Conservation (phyloP, 345 rosid species). For the Lumnitzera littorea region DNA sequence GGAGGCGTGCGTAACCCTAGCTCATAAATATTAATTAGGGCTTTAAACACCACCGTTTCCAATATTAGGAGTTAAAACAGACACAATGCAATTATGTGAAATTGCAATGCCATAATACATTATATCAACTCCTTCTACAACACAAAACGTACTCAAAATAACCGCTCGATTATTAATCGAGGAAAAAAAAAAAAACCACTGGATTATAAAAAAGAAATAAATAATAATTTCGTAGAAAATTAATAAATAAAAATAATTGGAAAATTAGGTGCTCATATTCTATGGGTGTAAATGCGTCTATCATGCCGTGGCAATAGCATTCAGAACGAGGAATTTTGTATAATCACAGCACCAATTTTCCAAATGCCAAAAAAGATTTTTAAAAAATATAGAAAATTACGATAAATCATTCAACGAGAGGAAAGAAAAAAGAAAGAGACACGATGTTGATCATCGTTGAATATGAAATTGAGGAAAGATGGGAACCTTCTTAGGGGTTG, state of each 20-base stretch:
- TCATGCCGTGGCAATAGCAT: conserved; percentile 21
- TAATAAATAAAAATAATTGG: neutral
- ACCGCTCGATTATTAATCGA: neutral
- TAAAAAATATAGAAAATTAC: too few species aligned
- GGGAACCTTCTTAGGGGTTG: too few species aligned
- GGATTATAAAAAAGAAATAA: too few species aligned
- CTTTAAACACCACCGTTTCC: conserved; percentile 32
- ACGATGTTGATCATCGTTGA: too few species aligned
- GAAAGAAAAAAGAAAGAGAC: too few species aligned
- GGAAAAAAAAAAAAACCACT: neutral
- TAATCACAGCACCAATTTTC: conserved; percentile 16
- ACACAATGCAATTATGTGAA: conserved; percentile 12
- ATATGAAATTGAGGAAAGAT: too few species aligned
- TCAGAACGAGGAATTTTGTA: conserved; percentile 25
- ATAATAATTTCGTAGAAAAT: neutral
- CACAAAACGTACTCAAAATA: neutral
- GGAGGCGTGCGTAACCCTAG: conserved; percentile 35
- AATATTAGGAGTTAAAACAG: conserved; percentile 11
- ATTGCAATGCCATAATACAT: conserved; percentile 11
- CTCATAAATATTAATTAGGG: conserved; percentile 13
- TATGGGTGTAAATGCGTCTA: conserved; percentile 33
- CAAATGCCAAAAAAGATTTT: too few species aligned
- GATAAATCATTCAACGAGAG: too few species aligned
- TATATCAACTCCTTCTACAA: conserved; percentile 7
- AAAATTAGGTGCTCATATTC: conserved; percentile 34